Evolutionary conservation across 768 basidiomycete genomes (phyloP).

Genomic region (Lactarius vividus): DNA sequence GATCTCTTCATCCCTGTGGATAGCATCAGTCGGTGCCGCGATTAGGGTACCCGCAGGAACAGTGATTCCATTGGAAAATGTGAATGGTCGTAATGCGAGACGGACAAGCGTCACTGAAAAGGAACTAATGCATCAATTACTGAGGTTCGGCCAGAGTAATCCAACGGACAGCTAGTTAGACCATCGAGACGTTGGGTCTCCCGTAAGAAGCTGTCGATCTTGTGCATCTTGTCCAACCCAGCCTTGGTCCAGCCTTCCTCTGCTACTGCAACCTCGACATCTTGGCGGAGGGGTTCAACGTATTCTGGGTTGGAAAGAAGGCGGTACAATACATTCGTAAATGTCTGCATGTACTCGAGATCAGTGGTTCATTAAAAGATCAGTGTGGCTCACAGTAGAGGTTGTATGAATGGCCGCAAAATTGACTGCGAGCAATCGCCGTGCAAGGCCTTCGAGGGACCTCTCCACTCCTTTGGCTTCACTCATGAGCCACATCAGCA

Average conservation of each 20-base stretch:
- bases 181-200: conserved; percentile 28
- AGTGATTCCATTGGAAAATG: conserved; percentile 37
- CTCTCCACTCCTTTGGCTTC: conserved; percentile 34
- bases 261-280: conserved; percentile 24
- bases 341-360: neutral
- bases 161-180: conserved; percentile 6
- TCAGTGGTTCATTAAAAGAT: neutral
- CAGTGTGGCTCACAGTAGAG: conserved; percentile 31
- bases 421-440: conserved; percentile 39
- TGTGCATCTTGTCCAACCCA: conserved; percentile 28
- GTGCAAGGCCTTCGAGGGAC: conserved; percentile 32
- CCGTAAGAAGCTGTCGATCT: conserved; percentile 32
- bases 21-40: conserved; percentile 34
- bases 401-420: conserved; percentile 40
- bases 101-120: conserved; percentile 28
- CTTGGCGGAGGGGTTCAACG: conserved; percentile 29
- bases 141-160: neutral
- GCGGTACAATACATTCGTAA: conserved; percentile 24
- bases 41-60: conserved; percentile 41
- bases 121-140: neutral
- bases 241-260: conserved; percentile 26
- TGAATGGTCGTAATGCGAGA: conserved; percentile 31
- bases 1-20: conserved; percentile 40
- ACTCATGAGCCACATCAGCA: conserved; percentile 43
- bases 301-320: conserved; percentile 31